Evolutionary conservation across 192 early-diverging fungal species (phyloP).

Genomic region (Backusella sp.): DNA sequence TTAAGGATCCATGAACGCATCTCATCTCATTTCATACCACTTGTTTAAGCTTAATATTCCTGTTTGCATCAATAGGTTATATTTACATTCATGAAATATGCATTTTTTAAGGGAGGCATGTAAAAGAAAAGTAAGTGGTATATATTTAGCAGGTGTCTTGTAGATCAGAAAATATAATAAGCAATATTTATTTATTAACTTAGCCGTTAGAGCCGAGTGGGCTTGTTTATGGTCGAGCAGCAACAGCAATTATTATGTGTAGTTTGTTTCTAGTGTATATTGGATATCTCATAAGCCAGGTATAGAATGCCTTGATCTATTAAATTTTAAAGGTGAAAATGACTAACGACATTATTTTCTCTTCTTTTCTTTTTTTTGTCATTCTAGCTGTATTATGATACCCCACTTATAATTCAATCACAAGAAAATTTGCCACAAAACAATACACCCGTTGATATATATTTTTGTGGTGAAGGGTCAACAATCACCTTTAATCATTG

Average conservation of each 20-base stretch:
- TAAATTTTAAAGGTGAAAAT: neutral
- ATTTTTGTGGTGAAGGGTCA: neutral
- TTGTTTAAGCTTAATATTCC: neutral
- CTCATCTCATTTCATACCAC: neutral
- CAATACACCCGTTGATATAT: constrained; percentile 4
- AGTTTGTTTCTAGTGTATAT: neutral
- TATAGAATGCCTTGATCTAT: neutral
- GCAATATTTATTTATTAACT: neutral
- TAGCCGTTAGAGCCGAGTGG: neutral
- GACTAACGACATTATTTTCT: neutral
- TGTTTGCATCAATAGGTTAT: neutral
- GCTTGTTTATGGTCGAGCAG: neutral
- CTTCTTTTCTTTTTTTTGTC: neutral
- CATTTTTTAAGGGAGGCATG: neutral
- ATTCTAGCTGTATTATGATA: neutral
- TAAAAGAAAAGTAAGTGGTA: neutral
- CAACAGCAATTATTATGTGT: neutral
- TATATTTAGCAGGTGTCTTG: neutral
- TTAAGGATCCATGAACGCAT: neutral
- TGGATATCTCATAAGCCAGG: neutral
- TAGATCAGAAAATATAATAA: neutral
- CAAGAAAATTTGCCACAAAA: neutral
- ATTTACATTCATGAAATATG: neutral
- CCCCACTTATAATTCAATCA: neutral
- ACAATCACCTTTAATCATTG: neutral